Base-by-base conservation (phyloP, 2,329 filamentous ascomycete genomes). In the Chalara sp. region DNA sequence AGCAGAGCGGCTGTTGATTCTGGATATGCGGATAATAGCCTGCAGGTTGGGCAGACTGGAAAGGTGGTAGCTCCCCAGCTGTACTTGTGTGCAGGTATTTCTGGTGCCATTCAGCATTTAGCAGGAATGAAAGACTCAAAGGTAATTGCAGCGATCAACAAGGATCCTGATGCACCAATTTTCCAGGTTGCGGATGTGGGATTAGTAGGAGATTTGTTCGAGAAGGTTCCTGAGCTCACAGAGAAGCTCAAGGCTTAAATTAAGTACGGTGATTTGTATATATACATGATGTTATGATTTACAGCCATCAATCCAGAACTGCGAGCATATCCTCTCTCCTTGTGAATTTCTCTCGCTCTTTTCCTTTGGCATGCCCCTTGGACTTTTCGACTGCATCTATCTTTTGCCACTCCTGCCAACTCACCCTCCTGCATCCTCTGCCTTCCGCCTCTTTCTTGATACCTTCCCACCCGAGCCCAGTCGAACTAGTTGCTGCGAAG, bases 91-190 rank as follows among this genome's bases (percentile, higher is more conserved):
- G 91, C 92, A 10, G 93, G 93, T 65, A 97, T 99, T 62, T 96
- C 89, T 6, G 93, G 93, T 49, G 93, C 93, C 28, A 99, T 99
- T 61, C 93, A 99, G 73, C 93, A 99, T 76, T 72, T 99, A 71
- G 93, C 93, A 32, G 93, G 93, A 67, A 99, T 99, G 93, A 99
- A 99, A 80, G 93, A 99, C 67, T 96, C 90, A 76, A 99, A 99
- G 76, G 93, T 99, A 53, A 99, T 99, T 73, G 93, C 92, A 28
- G 89, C 89, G 11, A 97, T 99, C 67, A 99, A 99, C 78, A 99
- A 99, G 76, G 93, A 99, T 66, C 76, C 84, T 5, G 93, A 99
- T 70, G 93, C 93, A 51, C 93, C 93, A 32, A 99, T 99, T 62
- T 99, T 99, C 78, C 93, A 99, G 72, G 83, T 99, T 53, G 93